phyloP scores from a whole-genome alignment of 805 yeast genomes.

The Pichia kluyveri region DNA sequence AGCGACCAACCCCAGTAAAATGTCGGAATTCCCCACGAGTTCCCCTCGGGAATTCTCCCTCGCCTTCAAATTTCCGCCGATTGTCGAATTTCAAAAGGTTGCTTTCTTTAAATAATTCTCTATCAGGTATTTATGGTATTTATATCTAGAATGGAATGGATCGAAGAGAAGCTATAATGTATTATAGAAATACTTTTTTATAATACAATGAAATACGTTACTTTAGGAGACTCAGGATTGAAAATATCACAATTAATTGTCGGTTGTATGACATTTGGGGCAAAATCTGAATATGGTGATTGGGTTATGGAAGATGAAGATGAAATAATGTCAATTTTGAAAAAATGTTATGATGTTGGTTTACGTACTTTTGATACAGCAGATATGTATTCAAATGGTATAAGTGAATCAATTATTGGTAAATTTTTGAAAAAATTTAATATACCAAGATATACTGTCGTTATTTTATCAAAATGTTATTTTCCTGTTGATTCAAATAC shows the following conservation, averaged over 20 bases:
- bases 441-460: slow-evolving; percentile 23
- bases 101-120: too few relatives aligned
- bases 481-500: slow-evolving; percentile 7
- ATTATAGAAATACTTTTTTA: neutral
- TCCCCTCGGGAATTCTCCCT: too few relatives aligned
- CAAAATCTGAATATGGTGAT: slow-evolving; percentile 27
- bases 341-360: slow-evolving; percentile 30
- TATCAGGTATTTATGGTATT: too few relatives aligned
- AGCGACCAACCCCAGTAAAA: too few relatives aligned
- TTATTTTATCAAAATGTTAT: slow-evolving; percentile 21
- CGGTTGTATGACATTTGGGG: slow-evolving; percentile 31
- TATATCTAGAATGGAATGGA: too few relatives aligned
- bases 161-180: too few relatives aligned
- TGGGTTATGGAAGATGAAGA: slow-evolving; percentile 41
- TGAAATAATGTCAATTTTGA: slow-evolving; percentile 32
- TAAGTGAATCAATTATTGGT: slow-evolving; percentile 20
- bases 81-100: too few relatives aligned
- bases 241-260: slow-evolving; percentile 27
- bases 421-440: slow-evolving; percentile 20
- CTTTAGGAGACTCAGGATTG: slow-evolving; percentile 28
- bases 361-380: slow-evolving; percentile 38
- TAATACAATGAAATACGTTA: slow-evolving; percentile 4
- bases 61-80: too few relatives aligned
- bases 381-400: slow-evolving; percentile 24
- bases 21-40: too few relatives aligned